Evolutionary conservation across 768 basidiomycete genomes (phyloP), one percentile per base, ranked within the genome.

Genomic region (Lactifluus piperatus): DNA sequence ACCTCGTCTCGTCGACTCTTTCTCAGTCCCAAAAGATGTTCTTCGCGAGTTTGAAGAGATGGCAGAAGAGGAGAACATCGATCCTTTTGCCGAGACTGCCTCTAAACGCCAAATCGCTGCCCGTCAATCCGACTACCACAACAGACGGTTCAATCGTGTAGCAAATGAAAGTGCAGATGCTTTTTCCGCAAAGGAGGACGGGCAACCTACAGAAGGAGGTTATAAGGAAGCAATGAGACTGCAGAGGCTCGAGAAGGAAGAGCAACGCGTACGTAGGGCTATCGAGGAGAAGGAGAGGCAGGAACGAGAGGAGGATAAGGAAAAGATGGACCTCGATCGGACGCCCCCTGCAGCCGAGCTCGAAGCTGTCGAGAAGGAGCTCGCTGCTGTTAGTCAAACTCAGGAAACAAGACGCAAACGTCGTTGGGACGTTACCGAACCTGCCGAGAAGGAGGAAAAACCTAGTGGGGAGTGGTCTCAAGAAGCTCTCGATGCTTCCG

Each of bases 221-320:
- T 99, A 98, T 71, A 94, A 91, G 69, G 95, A 97, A 69, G 90
- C 93, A 13, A 99, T 98, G 97, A 80, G 93, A 68, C 68, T 94
- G 65, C 79, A 88, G 60, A 83, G 85, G 69, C 74, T 99, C 72
- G 94, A 98, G 79, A 88, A 91, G 73, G 97, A 98, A 74, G 97
- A 98, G 73, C 77, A 75, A 64, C 76, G 90, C 62, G 93, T 98
- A 36, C 78, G 79, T 69, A 77, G 83, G 66, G 87, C 86, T 20
- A 94, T 94, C 61, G 89, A 94, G 71, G 92, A 95, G 70, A 88
- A 91, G 75, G 85, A 90, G 74, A 84, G 82, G 72, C 79, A 80
- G 67, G 86, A 87, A 9, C 76, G 82, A 59, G 88, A 91, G 68
- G 79, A 82, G 60, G 76, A 74, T 18, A 81, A 86, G 65, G 80